Evolutionary conservation across 1,139 yeast species (phyloP).

Genomic region (Scheffersomyces stambukii): DNA sequence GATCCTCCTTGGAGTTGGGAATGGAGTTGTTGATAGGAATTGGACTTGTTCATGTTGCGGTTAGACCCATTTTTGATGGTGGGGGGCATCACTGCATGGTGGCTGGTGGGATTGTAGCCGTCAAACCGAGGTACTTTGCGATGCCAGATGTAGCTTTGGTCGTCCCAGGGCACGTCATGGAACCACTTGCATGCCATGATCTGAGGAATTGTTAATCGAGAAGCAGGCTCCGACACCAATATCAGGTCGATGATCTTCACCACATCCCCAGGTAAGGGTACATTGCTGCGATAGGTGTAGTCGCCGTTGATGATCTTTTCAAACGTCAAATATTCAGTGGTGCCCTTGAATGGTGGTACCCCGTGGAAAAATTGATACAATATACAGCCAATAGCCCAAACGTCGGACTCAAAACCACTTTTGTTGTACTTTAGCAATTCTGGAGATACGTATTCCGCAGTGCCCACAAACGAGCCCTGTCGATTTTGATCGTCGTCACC

Average conservation of each 20-base stretch:
- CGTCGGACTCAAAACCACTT: constrained; percentile 84
- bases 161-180: constrained; percentile 39
- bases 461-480: constrained; percentile 69
- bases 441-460: constrained; percentile 79
- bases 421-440: constrained; percentile 80
- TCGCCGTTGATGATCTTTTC: constrained; percentile 87
- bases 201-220: constrained; percentile 31
- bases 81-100: constrained; percentile 20
- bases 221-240: constrained; percentile 44
- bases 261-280: constrained; percentile 57
- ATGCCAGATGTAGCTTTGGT: constrained; percentile 38
- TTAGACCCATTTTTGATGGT: constrained; percentile 36
- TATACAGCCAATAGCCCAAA: constrained; percentile 97
- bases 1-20: constrained; percentile 36
- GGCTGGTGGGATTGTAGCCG: constrained; percentile 45
- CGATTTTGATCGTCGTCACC: constrained; percentile 27
- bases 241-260: constrained; percentile 68
- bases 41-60: constrained; percentile 36
- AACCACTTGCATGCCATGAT: constrained; percentile 39
- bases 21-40: constrained; percentile 39
- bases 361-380: constrained; percentile 92
- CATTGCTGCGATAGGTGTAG: constrained; percentile 69
- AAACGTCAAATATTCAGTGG: constrained; percentile 91
- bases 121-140: constrained; percentile 47
- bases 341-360: constrained; percentile 91